phyloP scores from a whole-genome alignment of 1,139 yeast genomes.

The Hanseniaspora gamundiae region DNA sequence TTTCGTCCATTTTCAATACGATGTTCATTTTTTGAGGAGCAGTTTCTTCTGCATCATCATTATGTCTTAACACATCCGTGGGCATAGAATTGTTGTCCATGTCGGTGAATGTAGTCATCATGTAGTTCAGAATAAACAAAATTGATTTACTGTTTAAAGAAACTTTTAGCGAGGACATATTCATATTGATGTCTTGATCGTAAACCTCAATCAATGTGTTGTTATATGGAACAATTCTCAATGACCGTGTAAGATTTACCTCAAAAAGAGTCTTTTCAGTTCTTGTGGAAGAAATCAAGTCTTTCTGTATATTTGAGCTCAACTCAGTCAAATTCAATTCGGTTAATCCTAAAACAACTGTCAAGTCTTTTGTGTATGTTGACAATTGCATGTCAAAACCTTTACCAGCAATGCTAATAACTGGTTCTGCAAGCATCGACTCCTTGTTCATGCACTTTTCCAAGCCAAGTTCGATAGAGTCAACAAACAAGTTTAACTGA shows the following conservation, averaged over 20 bases:
- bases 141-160: constrained; percentile 69
- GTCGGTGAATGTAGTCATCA: constrained; percentile 77
- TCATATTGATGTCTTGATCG: constrained; percentile 67
- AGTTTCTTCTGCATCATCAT: constrained; percentile 34
- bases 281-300: constrained; percentile 56
- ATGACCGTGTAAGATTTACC: constrained; percentile 45
- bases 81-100: constrained; percentile 60
- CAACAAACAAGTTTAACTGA: constrained; percentile 62
- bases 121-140: constrained; percentile 66
- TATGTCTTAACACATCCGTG: constrained; percentile 57
- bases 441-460: constrained; percentile 54
- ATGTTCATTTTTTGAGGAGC: constrained; percentile 69
- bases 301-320: constrained; percentile 52
- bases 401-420: constrained; percentile 66
- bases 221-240: constrained; percentile 49
- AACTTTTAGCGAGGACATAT: constrained; percentile 69
- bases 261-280: constrained; percentile 40
- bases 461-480: constrained; percentile 47
- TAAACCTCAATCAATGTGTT: constrained; percentile 49
- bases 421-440: constrained; percentile 49
- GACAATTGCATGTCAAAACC: constrained; percentile 37
- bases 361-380: constrained; percentile 50
- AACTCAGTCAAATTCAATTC: constrained; percentile 65
- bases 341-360: constrained; percentile 49
- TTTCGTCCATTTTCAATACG: constrained; percentile 56